Evolutionary conservation across 2,329 filamentous ascomycete species (phyloP).

Genomic region (Ascochyta pisi): DNA sequence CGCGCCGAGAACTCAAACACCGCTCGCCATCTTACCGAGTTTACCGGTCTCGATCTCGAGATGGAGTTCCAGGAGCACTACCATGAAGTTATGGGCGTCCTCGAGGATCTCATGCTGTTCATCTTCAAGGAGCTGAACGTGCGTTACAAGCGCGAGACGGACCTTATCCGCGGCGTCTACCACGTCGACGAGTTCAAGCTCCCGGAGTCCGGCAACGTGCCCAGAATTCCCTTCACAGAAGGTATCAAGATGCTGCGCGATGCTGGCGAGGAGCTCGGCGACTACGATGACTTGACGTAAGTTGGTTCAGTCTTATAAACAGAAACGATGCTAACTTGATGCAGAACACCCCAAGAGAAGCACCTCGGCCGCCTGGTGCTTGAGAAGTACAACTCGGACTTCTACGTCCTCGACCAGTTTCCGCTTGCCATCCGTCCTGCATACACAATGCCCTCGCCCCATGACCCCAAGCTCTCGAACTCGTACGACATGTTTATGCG

Average conservation of each 20-base stretch:
- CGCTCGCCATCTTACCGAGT: constrained; percentile 85
- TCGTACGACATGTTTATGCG: constrained; percentile 76
- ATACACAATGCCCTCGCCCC: constrained; percentile 78
- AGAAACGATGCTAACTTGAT: neutral
- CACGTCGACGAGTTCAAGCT: constrained; percentile 80
- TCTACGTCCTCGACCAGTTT: constrained; percentile 97
- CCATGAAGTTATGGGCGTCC: constrained; percentile 73
- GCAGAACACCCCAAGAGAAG: constrained; percentile 78
- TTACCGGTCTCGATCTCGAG: constrained; percentile 86
- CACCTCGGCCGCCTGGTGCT: constrained; percentile 86
- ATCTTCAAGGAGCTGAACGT: constrained; percentile 79
- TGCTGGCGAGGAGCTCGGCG: constrained; percentile 76
- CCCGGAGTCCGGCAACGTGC: constrained; percentile 75
- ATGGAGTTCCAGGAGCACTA: constrained; percentile 86
- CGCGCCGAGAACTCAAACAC: constrained; percentile 88
- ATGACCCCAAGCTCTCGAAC: constrained; percentile 60
- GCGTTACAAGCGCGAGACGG: constrained; percentile 74
- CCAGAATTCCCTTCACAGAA: constrained; percentile 79
- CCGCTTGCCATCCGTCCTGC: constrained; percentile 87
- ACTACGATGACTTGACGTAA: constrained; percentile 76
- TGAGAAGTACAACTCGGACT: constrained; percentile 91
- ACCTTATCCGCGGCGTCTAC: constrained; percentile 73
- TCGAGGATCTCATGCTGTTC: constrained; percentile 76
- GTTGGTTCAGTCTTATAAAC: neutral
- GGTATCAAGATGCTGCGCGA: constrained; percentile 78